A percentile compares a stretch with the other conserved stretches of the same genome.
Evolutionary conservation across 1,284 basidiomycete genomes (phyloP).

Genomic region (Leccinum angustisporum): DNA sequence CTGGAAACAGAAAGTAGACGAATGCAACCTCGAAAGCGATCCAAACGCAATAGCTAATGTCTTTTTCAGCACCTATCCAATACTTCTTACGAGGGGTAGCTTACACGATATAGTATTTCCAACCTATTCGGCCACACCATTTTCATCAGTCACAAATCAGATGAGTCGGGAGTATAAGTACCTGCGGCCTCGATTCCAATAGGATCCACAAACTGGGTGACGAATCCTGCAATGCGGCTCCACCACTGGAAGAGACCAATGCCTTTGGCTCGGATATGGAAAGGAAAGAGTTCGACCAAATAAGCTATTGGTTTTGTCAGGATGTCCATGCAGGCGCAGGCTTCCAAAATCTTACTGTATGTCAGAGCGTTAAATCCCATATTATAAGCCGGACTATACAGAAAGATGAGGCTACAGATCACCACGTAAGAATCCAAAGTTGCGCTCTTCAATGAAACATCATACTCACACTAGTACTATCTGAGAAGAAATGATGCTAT

Average conservation of each 20-base stretch:
- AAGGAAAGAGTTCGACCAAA: conserved; percentile 24
- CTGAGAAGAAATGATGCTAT: conserved; percentile 4
- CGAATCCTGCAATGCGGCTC: conserved; percentile 4
- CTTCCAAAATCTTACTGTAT: neutral
- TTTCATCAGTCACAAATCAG: neutral
- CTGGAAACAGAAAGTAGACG: conserved; percentile 55
- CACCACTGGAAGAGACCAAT: conserved; percentile 21
- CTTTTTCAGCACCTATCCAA: neutral
- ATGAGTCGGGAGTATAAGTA: neutral
- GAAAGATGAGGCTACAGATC: neutral
- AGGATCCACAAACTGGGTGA: conserved; percentile 11
- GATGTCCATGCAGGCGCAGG: neutral
- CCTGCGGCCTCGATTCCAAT: conserved; percentile 19
- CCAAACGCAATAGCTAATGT: conserved; percentile 41
- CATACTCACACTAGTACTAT: conserved; percentile 6
- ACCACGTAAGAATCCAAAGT: neutral
- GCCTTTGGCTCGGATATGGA: conserved; percentile 19
- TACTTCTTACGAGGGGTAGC: neutral
- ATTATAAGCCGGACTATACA: neutral
- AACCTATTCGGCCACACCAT: conserved; percentile 1
- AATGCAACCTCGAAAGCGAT: conserved; percentile 46
- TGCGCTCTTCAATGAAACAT: neutral
- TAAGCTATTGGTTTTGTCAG: conserved; percentile 11
- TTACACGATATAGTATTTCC: conserved; percentile 20
- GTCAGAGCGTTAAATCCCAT: neutral